Base-by-base conservation (phyloP, 192 early-diverging fungal species). In the Linnemannia hyalina region DNA sequence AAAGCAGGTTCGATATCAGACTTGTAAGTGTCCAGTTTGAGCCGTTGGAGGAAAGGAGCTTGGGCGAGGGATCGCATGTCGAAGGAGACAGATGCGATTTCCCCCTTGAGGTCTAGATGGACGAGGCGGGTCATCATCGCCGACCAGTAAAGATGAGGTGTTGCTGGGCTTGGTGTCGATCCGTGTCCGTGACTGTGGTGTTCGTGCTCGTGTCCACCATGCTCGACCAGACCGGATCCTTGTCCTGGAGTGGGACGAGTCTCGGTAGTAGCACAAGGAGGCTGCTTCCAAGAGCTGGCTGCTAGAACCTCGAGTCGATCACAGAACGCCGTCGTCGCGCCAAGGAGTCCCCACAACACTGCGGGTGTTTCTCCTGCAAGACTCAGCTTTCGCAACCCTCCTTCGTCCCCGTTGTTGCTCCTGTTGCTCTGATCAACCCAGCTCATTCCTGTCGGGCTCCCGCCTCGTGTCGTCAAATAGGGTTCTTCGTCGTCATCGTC, bases 351-450 rank as follows among this genome's bases (percentile, higher is more conserved):
- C 47, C 49, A 49, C 15, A 70, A 68, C 9, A 76, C 68, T 3
- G 74, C 20, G 2, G n/a, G 35, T 1, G 80, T 81, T 29, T 75
- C 74, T 42, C 80, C 80, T 13, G 80, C 73, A n/a, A 81, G 32
- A 29, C 74, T 72, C 40, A 81, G 47, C 4, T 44, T 38, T 32
- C 57, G 13, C 47, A 81, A 47, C 2, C 80, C 73, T 18, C 22
- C 46, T 18, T 60, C 69, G 26, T 52, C 40, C 13, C 26, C 29
- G 9, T 46, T 11, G 60, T 5, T 23, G 29, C 4, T 32, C 10
- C 8, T 29, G 29, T 26, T 65, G 60, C 26, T 29, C 11, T 32
- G n/a, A 35, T 65, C n/a, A 11, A 65, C 26, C 60, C 44, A 20
- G 36, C 49, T 35, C 15, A 26, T 38, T 26, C 41, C 10, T 46